Base-by-base conservation (phyloP, 176 grass and related monocot genomes). In the Leersia perrieri region DNA sequence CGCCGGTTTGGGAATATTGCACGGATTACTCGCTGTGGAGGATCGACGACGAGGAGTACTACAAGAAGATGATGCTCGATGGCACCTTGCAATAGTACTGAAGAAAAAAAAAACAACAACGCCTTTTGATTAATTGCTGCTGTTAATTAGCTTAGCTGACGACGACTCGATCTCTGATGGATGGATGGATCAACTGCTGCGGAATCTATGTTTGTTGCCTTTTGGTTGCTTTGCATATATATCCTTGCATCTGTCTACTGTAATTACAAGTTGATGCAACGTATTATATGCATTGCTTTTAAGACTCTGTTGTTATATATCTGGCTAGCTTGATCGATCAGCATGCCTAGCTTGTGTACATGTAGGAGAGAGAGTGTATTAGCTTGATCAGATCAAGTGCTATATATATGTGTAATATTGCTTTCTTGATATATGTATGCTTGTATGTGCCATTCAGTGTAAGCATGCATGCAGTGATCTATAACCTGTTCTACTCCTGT, bases 41-140 rank as follows among this genome's bases (percentile, higher is more conserved):
- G 86, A 94, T 94, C 63, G 88, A 94, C 45, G 92, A 92, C 29
- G 81, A 93, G 4, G 95, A 94, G 60, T 90, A 91, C 76, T 89
- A 84, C 74, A 75, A 89, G 86, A 92, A 72, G 66, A 84, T 90
- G 66, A 84, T 90, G 45, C 65, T 83, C 77, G 49, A 78, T 64
- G 80, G n/a, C n/a, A n/a, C 86, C 22, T 84, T 86, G 26, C 73
- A 76, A 84, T 73, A 58, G 20, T n/a, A 23, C 22, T 57, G 1
- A 11, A 10, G 5, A 1, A 58, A 58, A n/a, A n/a, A n/a, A n/a
- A n/a, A n/a, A n/a, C n/a, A n/a, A 22, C 7, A 9, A 53, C 18
- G 49, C 49, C 49, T 53, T n/a, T n/a, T 58, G 25, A 58, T 58
- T 58, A 25, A 23, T 58, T 25, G 7, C 7, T 58, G 16, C 53